Evolutionary conservation across 768 basidiomycete genomes (phyloP), one percentile per base, ranked within the genome.

Genomic region (Saitozyma podzolica): DNA sequence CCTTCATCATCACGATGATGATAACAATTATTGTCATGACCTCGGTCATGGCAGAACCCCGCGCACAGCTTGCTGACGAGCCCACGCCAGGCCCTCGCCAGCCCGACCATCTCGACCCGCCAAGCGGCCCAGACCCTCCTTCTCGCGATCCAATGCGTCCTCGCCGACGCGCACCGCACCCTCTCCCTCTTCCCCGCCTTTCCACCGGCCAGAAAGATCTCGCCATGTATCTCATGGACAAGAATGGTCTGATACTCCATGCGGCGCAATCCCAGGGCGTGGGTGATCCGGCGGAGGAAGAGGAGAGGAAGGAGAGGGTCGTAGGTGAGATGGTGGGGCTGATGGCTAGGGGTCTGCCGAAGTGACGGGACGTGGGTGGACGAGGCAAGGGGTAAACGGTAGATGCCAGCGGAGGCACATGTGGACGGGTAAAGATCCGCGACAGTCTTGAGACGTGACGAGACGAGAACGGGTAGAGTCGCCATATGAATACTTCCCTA

Each of bases 61-160:
- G 29, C 29, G 29, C 29, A 29, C 29, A 40, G 39, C 20, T 58
- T 8, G 48, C 43, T 40, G 48, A 42, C 19, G 43, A n/a, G n/a
- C n/a, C 10, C 51, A 16, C 29, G 13, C 8, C 40, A 73, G 71
- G 64, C 67, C 9, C 60, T 70, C 8, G 45, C 51, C 10, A 60
- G 57, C n/a, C 37, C 59, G 17, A 62, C 58, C 1, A 62, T 69
- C 13, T 54, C 67, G 17, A 63, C 65, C 29, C 56, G 74, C 9
- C 74, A 75, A 69, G 59, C 69, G n/a, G 69, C 66, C 45, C 55
- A 66, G 16, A 70, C 65, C 3, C 57, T 75, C n/a, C 55, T 75
- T 0, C 50, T 75, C 20, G 67, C 66, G 16, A 66, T 75, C 16
- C 74, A 75, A 58, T 58, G 60, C n/a, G 58, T 70, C 9, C 43